phyloP scores from a whole-genome alignment of 768 basidiomycete species.

The Cystobasidium onofrii region DNA sequence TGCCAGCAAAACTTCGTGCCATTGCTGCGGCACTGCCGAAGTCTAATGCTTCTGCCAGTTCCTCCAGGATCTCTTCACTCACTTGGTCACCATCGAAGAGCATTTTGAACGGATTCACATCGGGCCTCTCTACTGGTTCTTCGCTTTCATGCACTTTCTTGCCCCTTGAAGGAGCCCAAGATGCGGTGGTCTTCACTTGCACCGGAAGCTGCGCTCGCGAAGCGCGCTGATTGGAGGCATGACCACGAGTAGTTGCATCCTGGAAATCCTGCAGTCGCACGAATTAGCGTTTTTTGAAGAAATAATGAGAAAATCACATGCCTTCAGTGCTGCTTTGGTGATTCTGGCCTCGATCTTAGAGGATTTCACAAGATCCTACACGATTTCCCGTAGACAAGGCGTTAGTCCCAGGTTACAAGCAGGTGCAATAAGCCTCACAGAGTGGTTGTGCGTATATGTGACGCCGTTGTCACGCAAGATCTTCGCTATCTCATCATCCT shows the following conservation, averaged over 20 bases:
- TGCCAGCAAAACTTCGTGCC: constrained; percentile 5
- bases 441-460: constrained; percentile 22
- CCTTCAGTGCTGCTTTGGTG: constrained; percentile 13
- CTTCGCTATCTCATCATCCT: constrained; percentile 4
- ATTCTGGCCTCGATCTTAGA: constrained; percentile 18
- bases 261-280: neutral
- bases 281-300: neutral
- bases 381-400: too few species aligned
- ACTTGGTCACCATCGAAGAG: constrained; percentile 23
- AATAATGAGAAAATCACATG: neutral
- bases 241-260: neutral
- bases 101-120: constrained; percentile 10
- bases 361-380: neutral
- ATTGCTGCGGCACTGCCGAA: constrained; percentile 4
- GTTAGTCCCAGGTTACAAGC: neutral
- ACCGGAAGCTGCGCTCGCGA: constrained; percentile 4
- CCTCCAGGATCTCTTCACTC: neutral
- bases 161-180: constrained; percentile 20
- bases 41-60: constrained; percentile 25
- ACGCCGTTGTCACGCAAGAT: constrained; percentile 10
- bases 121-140: neutral
- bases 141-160: too few species aligned
- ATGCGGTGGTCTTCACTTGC: constrained; percentile 6
- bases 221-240: constrained; percentile 14
- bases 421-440: neutral